A percentile compares a stretch with the other conserved stretches of the same genome.
Conservation (phyloP, 306 rosid genomes). For the Lotus japonicus region DNA sequence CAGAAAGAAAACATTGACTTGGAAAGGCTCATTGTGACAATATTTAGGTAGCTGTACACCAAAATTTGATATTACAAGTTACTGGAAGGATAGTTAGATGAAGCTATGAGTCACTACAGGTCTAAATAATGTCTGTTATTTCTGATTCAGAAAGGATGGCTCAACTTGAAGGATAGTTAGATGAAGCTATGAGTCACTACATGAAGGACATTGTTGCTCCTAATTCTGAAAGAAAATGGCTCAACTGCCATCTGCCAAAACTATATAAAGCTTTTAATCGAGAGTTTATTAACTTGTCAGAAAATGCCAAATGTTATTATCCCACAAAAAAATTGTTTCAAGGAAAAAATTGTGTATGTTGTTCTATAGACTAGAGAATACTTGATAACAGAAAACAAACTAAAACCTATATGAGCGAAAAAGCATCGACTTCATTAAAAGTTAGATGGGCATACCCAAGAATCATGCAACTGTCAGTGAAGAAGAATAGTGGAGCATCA, state of each 20-base stretch:
- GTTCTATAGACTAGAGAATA: background rate
- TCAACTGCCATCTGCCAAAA: background rate
- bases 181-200: background rate
- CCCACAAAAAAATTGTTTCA: background rate
- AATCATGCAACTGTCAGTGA: conserved; percentile 96
- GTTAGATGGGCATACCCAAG: conserved; percentile 70
- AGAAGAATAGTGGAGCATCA: conserved; percentile 85
- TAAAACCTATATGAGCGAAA: background rate
- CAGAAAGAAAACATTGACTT: background rate
- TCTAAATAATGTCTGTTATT: background rate
- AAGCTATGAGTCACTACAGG: background rate
- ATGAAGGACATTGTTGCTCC: no score
- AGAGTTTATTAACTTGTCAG: background rate
- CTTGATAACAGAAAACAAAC: background rate
- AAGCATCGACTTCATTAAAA: background rate
- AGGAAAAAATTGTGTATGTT: background rate
- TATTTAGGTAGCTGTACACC: background rate
- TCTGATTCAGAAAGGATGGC: no score
- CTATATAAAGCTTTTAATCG: background rate
- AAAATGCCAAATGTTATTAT: background rate
- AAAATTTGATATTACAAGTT: background rate
- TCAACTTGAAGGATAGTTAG: background rate
- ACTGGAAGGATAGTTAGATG: background rate
- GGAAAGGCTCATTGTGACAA: background rate
- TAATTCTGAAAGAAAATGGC: background rate